These are phyloP conservation scores for Erodium maritimum DNA, from an alignment of 345 rosid species.

Conservation along the genomic window DNA sequence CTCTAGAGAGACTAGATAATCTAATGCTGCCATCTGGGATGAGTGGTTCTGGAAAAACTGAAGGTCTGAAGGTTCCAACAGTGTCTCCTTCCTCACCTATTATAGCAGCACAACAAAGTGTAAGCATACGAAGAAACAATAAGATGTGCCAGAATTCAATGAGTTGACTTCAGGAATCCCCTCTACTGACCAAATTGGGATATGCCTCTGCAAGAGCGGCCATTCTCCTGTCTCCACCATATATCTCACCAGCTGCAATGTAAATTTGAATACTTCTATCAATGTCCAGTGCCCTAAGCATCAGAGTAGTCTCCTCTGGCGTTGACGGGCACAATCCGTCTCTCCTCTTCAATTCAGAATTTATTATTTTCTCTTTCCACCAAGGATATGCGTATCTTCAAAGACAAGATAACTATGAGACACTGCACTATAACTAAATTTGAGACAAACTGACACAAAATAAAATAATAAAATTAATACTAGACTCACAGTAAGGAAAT, in stretches of 20 bases:
- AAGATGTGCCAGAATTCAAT: conserved; percentile 4
- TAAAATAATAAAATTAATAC: no score
- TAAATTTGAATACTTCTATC: conserved; percentile 32
- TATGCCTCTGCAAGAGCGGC: conserved; percentile 19
- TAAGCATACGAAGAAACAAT: no score
- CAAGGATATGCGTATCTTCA: conserved; percentile 41
- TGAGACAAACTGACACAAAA: no score
- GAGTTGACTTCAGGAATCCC: conserved; percentile 4
- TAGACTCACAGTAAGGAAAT: no score
- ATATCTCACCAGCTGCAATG: conserved; percentile 43
- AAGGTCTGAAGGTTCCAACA: conserved; percentile 20
- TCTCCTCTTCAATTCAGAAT: conserved; percentile 28
- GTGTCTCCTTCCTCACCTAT: conserved; percentile 27
- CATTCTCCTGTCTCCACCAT: conserved; percentile 35
- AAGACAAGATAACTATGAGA: no score
- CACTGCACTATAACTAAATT: no score
- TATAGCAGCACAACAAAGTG: neutral
- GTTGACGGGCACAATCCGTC: conserved; percentile 45
- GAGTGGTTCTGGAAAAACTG: conserved; percentile 26
- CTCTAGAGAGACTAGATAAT: conserved; percentile 29
- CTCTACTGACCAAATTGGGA: conserved; percentile 31
- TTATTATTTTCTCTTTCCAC: conserved; percentile 43
- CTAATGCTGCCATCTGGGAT: conserved; percentile 38
- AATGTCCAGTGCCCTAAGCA: conserved; percentile 29
- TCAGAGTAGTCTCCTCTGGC: conserved; percentile 40